Percentiles rank a stretch among this genome's conserved stretches.
Evolutionary conservation across 306 rosid genomes (phyloP).

Genomic region (Styphnolobium japonicum): DNA sequence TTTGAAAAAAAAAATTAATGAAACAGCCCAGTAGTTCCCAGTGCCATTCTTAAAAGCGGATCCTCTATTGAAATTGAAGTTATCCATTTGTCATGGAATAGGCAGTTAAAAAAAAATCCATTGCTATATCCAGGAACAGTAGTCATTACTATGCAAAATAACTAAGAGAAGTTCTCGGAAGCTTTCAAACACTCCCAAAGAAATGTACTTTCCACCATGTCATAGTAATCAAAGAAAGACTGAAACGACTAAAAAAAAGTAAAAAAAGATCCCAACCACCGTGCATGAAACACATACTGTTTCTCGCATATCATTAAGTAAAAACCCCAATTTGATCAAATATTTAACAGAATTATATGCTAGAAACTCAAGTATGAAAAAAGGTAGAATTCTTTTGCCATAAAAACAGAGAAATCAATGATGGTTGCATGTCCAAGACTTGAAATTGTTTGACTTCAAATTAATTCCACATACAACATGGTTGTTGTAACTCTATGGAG

Average conservation of each 20-base stretch:
- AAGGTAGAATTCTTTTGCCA: background rate
- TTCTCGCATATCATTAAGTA: background rate
- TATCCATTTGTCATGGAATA: too few species aligned
- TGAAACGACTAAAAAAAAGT: background rate
- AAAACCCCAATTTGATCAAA: background rate
- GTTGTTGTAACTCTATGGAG: conserved; percentile 5
- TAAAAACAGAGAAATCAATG: background rate
- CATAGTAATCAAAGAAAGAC: background rate
- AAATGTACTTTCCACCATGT: background rate
- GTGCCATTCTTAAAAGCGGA: background rate
- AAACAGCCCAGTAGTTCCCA: background rate
- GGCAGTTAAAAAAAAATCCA: too few species aligned
- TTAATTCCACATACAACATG: background rate
- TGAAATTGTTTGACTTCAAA: background rate
- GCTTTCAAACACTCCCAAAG: background rate
- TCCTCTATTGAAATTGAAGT: too few species aligned
- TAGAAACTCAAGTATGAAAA: background rate
- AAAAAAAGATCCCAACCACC: background rate
- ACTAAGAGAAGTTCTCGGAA: background rate
- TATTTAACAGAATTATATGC: background rate
- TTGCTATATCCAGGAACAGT: background rate
- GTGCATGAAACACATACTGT: background rate
- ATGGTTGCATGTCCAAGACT: background rate
- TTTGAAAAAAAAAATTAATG: too few species aligned
- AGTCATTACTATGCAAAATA: background rate